Percentiles rank a stretch among this genome's conserved stretches.
These are phyloP conservation scores for Podochytrium sp. DNA, from an alignment of 192 early-diverging fungal genomes.

Conservation along the genomic window DNA sequence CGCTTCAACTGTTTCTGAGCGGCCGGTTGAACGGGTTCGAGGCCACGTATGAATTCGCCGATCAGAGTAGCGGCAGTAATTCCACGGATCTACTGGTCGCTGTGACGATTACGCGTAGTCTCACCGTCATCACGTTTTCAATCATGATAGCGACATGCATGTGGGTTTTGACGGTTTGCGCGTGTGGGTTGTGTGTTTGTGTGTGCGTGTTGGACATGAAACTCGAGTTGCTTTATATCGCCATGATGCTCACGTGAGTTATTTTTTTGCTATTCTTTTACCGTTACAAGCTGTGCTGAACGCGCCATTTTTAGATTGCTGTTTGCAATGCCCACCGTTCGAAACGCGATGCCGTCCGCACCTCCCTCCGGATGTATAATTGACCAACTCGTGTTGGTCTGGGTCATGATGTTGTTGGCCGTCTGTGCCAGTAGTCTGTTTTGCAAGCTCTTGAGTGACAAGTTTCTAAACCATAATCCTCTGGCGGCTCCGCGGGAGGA, in stretches of 20 bases:
- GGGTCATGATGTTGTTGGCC: slow-evolving; percentile 16
- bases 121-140: neutral
- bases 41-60: neutral
- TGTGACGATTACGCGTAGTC: neutral
- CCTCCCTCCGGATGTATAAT: neutral
- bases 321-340: slow-evolving; percentile 9
- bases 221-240: neutral
- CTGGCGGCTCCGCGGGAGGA: no score
- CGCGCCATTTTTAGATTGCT: no score
- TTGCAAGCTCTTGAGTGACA: no score
- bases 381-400: slow-evolving; percentile 15
- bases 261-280: no score
- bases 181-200: neutral
- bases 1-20: neutral
- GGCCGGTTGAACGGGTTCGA: neutral
- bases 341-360: slow-evolving; percentile 18
- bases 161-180: slow-evolving; percentile 5
- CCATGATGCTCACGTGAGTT: neutral
- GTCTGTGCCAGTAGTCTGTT: neutral
- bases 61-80: neutral
- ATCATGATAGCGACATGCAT: neutral
- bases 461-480: no score
- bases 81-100: neutral
- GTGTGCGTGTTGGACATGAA: neutral
- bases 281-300: no score